phyloP scores from a whole-genome alignment of 805 yeast species.

The Ogataea pilisensis region DNA sequence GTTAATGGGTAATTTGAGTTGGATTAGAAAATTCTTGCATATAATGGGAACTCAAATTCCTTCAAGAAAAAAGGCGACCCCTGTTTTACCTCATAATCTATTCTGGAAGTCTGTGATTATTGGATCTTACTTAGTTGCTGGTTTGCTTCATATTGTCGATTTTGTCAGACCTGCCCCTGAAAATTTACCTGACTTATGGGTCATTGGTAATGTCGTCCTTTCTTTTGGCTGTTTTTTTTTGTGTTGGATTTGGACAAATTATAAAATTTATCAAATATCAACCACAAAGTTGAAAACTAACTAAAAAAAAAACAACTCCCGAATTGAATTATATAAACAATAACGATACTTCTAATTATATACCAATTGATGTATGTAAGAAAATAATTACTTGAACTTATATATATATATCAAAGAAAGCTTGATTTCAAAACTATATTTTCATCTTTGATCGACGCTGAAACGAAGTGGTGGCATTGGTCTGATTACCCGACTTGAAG shows the following conservation, averaged over 20 bases:
- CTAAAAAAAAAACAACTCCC: slow-evolving; percentile 3
- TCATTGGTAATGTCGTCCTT: slow-evolving; percentile 64
- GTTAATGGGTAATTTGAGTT: slow-evolving; percentile 65
- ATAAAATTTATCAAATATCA: slow-evolving; percentile 39
- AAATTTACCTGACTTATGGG: slow-evolving; percentile 81
- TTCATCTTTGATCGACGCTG: no score
- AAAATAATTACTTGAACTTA: no score
- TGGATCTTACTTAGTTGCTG: slow-evolving; percentile 46
- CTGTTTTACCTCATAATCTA: slow-evolving; percentile 44
- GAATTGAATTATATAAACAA: neutral
- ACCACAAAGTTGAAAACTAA: slow-evolving; percentile 24
- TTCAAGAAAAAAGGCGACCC: slow-evolving; percentile 25
- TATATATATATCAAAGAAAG: no score
- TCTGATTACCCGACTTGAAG: neutral
- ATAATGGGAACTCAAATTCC: slow-evolving; percentile 19
- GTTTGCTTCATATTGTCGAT: slow-evolving; percentile 53
- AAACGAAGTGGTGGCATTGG: neutral
- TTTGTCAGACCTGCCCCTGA: slow-evolving; percentile 46
- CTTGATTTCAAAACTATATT: no score
- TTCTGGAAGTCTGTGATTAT: slow-evolving; percentile 49
- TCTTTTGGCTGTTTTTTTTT: slow-evolving; percentile 72
- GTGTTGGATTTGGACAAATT: slow-evolving; percentile 82
- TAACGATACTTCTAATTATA: no score
- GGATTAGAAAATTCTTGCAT: slow-evolving; percentile 40
- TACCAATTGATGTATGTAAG: no score